These are phyloP conservation scores for Wickerhamiella spandovensis DNA, from an alignment of 805 yeast genomes.

Conservation along the genomic window DNA sequence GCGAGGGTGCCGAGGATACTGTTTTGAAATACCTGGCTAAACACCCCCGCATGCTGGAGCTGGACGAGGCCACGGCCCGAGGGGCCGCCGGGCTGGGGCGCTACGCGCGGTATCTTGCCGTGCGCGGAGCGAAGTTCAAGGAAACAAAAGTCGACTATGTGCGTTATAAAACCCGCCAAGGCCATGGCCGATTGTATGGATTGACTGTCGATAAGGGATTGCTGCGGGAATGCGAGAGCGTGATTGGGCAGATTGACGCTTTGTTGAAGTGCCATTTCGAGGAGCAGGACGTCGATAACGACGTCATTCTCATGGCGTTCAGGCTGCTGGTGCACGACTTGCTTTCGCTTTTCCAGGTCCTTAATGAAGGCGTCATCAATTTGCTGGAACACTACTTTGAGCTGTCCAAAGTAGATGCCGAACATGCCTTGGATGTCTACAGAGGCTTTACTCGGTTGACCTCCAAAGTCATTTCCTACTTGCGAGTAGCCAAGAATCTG, in stretches of 20 bases:
- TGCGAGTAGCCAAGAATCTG: constrained; percentile 78
- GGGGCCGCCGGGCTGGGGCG: constrained; percentile 34
- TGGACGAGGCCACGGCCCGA: constrained; percentile 22
- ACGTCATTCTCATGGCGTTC: constrained; percentile 71
- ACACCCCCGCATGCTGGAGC: constrained; percentile 39
- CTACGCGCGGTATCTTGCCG: constrained; percentile 58
- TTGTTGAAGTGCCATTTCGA: constrained; percentile 60
- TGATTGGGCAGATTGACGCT: constrained; percentile 66
- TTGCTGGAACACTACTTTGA: constrained; percentile 90
- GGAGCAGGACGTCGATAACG: constrained; percentile 74
- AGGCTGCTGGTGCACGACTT: constrained; percentile 82
- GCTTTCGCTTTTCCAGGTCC: constrained; percentile 69
- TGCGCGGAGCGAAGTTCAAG: constrained; percentile 58
- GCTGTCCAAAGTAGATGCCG: constrained; percentile 75
- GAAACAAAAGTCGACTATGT: constrained; percentile 61
- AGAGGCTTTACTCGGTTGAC: constrained; percentile 77
- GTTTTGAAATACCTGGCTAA: constrained; percentile 46
- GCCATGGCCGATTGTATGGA: constrained; percentile 48
- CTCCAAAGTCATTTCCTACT: constrained; percentile 70
- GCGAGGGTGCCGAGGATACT: constrained; percentile 79
- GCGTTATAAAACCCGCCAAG: constrained; percentile 35
- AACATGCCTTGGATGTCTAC: constrained; percentile 71
- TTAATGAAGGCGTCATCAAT: constrained; percentile 93
- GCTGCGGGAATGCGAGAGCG: constrained; percentile 71
- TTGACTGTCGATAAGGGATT: constrained; percentile 67